Evolutionary conservation across 202 grass and related monocot species (phyloP).

Genomic region (Digitaria exilis): DNA sequence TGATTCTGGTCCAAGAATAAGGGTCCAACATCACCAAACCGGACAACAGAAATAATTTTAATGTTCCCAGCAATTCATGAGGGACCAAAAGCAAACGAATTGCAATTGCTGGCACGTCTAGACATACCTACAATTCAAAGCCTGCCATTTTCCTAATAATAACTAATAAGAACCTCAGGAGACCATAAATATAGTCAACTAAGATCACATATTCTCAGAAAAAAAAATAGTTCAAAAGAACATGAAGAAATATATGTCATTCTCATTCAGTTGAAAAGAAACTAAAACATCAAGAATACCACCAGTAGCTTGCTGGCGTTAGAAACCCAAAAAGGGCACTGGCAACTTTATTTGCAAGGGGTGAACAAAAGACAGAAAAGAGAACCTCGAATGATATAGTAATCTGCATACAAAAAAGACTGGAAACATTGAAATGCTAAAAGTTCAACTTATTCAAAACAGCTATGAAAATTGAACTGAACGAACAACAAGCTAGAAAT

Average conservation of each 20-base stretch:
- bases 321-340: not conserved
- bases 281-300: not conserved
- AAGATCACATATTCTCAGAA: constrained; percentile 5
- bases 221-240: constrained; percentile 19
- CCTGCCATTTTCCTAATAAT: not conserved
- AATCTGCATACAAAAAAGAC: not conserved
- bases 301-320: not conserved
- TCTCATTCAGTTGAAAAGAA: not conserved
- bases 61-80: not conserved
- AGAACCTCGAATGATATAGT: not conserved
- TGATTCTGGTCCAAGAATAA: not conserved
- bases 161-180: constrained; percentile 2
- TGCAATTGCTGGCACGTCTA: not conserved
- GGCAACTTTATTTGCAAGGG: not conserved
- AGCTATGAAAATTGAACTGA: not conserved
- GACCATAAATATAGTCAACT: constrained; percentile 21
- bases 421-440: not conserved
- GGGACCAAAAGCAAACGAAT: not conserved
- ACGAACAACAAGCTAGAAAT: not conserved
- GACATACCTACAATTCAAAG: constrained; percentile 2
- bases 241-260: not conserved
- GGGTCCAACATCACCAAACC: not conserved
- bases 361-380: not conserved
- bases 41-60: not conserved
- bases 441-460: constrained; percentile 3